Evolutionary conservation across 2,329 filamentous ascomycete species (phyloP), one percentile per base, ranked within the genome.

Genomic region (Trichophyton rubrum): DNA sequence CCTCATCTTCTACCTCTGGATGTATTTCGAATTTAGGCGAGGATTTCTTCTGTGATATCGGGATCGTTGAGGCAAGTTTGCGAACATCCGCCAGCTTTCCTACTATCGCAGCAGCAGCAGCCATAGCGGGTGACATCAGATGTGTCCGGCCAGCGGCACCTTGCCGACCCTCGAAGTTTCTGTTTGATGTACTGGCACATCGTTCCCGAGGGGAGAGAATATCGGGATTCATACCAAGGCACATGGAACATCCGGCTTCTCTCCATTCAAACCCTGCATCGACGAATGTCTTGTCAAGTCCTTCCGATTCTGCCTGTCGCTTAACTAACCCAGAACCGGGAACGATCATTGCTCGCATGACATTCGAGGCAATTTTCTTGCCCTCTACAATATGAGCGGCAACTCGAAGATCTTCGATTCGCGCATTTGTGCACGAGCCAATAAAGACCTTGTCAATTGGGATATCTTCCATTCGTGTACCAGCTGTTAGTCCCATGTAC

Each of bases 221-320:
- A 73, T 99, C 93, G 0, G 93, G 92, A 79, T 99, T 99, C 92
- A 99, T 99, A 72, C 93, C 93, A 60, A 99, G 82, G 73, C 93
- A 97, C 93, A 99, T 99, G 64, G 89, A 95, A 82, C 93, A 99
- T 57, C 93, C 93, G 66, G 93, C 93, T 78, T 99, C 93, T 72
- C 93, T 85, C 92, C 92, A 97, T 74, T 97, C 92, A 67, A 97
- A 97, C 6, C 93, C 93, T 56, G 93, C 91, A 63, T 95, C 89
- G 7, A 78, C 71, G 75, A 99, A 97, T 71, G 96, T 88, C 79
- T 90, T 89, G 76, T 97, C 89, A 3, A 99, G 84, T 59, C 92
- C 92, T 75, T 97, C 93, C 1, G 83, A 79, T 76, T 99, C 92
- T 4, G 93, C 93, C 74, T 90, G 88, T 63, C 86, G 84, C 80